phyloP scores from a whole-genome alignment of 2,329 filamentous ascomycete species.

The Talaromyces islandicus region DNA sequence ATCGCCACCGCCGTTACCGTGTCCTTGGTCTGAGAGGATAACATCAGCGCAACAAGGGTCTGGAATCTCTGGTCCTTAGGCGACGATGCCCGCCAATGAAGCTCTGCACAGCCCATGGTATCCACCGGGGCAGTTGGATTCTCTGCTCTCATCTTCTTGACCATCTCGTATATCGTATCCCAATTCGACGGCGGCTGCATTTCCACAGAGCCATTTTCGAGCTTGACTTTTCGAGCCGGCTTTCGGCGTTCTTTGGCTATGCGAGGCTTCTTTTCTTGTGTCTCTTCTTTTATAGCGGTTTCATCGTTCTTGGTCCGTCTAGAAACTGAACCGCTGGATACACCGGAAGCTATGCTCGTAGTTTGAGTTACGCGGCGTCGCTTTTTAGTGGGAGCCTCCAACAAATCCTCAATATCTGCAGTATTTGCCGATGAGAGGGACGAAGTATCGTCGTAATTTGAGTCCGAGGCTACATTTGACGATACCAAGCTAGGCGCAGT shows the following conservation, averaged over 20 bases:
- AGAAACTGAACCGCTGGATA: constrained; percentile 13
- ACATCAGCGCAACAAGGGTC: constrained; percentile 80
- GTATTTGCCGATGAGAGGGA: constrained; percentile 31
- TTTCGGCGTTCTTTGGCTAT: constrained; percentile 31
- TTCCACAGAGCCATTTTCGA: constrained; percentile 28
- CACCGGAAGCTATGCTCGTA: constrained; percentile 13
- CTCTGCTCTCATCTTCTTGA: constrained; percentile 70
- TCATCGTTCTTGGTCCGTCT: constrained; percentile 19
- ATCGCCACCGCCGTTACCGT: constrained; percentile 83
- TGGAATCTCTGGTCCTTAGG: constrained; percentile 67
- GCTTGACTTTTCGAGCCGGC: constrained; percentile 35
- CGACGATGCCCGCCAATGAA: constrained; percentile 37
- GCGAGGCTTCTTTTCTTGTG: constrained; percentile 8
- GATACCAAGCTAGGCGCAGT: constrained; percentile 20
- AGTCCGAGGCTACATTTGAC: constrained; percentile 21
- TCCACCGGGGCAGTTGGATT: constrained; percentile 75
- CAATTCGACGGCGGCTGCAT: constrained; percentile 68
- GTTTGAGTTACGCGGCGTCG: constrained; percentile 40
- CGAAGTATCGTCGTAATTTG: constrained; percentile 26
- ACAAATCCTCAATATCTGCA: constrained; percentile 55
- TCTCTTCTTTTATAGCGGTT: constrained; percentile 22
- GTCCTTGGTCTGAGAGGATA: constrained; percentile 89
- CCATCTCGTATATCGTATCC: constrained; percentile 72
- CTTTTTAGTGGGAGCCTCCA: constrained; percentile 38
- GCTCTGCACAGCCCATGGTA: constrained; percentile 81